phyloP scores from a whole-genome alignment of 2,329 filamentous ascomycete species.

The Ophiostoma perfectum region DNA sequence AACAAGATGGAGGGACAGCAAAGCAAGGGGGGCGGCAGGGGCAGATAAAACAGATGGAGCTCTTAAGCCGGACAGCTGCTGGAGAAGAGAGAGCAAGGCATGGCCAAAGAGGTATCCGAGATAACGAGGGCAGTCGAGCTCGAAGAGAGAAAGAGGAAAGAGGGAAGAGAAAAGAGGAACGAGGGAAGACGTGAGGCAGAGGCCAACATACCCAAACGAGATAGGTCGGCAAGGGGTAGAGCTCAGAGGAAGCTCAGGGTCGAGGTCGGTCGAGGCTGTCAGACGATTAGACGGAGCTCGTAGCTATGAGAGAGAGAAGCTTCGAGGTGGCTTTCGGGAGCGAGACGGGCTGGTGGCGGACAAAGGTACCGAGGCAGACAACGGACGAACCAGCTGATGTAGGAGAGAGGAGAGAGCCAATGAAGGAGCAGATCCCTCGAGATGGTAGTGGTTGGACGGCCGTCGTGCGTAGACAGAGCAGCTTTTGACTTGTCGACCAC shows the following conservation, averaged over 20 bases:
- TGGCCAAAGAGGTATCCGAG: neutral
- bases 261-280: neutral
- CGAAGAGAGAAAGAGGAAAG: neutral
- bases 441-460: neutral
- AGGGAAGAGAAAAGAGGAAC: neutral
- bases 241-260: neutral
- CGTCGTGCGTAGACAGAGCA: neutral
- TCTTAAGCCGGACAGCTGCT: neutral
- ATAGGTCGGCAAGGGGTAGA: neutral
- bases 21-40: neutral
- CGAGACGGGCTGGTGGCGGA: neutral
- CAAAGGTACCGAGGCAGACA: neutral
- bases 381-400: neutral
- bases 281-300: neutral
- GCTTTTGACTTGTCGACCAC: neutral
- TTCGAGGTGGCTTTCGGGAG: neutral
- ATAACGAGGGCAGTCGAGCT: neutral
- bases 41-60: neutral
- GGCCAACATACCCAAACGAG: neutral
- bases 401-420: too few relatives aligned
- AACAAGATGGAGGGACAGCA: slow-evolving; percentile 13
- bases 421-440: too few relatives aligned
- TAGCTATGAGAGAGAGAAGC: neutral
- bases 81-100: neutral
- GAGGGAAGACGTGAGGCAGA: neutral